Evolutionary conservation across 768 basidiomycete species (phyloP).

Genomic region (Lentinula aciculospora): DNA sequence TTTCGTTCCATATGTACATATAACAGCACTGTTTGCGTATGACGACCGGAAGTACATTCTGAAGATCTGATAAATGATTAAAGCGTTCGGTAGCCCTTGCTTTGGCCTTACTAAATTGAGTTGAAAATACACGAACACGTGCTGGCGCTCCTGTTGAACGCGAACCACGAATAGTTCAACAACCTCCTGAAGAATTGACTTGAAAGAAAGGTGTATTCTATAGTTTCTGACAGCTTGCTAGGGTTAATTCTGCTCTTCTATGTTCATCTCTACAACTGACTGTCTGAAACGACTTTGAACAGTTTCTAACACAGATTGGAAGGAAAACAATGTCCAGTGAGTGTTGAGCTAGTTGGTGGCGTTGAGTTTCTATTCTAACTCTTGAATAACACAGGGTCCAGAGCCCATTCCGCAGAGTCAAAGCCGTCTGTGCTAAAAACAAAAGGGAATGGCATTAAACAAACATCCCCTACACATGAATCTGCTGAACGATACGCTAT

Average conservation of each 20-base stretch:
- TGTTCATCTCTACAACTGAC: not conserved
- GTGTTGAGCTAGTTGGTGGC: conserved; percentile 2
- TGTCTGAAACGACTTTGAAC: not conserved
- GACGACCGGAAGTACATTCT: too few species aligned
- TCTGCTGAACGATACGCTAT: conserved; percentile 43
- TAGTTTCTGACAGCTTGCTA: too few species aligned
- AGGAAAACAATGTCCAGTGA: conserved; percentile 39
- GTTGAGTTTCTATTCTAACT: not conserved
- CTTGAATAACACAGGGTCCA: not conserved
- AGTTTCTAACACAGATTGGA: too few species aligned
- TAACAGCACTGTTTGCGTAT: too few species aligned
- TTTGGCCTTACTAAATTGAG: not conserved
- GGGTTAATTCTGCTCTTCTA: too few species aligned
- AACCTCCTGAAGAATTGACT: too few species aligned
- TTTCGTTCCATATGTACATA: too few species aligned
- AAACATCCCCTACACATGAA: not conserved
- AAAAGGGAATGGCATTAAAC: not conserved
- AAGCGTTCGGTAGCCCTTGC: too few species aligned
- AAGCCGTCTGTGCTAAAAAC: not conserved
- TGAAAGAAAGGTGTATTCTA: too few species aligned
- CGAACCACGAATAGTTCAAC: too few species aligned
- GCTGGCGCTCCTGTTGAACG: not conserved
- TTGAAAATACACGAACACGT: not conserved
- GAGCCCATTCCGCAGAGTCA: not conserved
- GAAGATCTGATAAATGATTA: too few species aligned